Conservation (phyloP, 2,329 filamentous ascomycete genomes). For the Scleromitrula shiraiana region DNA sequence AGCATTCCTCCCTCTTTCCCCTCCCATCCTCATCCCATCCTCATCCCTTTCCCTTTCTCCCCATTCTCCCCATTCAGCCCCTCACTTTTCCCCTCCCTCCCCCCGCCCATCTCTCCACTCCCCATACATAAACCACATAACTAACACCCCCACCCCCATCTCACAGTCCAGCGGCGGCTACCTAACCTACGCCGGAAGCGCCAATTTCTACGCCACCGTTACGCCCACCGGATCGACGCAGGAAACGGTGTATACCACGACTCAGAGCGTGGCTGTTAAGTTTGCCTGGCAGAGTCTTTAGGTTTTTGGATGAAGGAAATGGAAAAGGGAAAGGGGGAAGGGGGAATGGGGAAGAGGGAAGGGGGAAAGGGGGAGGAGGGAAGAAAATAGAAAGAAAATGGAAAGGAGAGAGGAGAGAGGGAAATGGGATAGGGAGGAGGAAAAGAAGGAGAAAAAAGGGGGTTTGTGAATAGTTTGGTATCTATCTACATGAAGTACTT, state of each 20-base stretch:
- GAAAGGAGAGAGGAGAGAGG: background rate
- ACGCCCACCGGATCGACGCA: slow-evolving; percentile 29
- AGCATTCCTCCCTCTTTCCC: slow-evolving; percentile 12
- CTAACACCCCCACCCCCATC: background rate
- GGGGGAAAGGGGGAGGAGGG: background rate
- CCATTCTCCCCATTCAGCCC: background rate
- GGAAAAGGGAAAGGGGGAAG: background rate
- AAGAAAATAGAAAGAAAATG: background rate
- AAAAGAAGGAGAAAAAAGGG: background rate
- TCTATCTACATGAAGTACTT: no score
- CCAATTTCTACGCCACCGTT: slow-evolving; percentile 29
- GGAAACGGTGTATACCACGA: slow-evolving; percentile 25
- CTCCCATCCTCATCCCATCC: background rate
- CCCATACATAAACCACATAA: background rate
- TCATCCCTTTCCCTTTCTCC: background rate
- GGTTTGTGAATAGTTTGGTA: no score
- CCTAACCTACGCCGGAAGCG: slow-evolving; percentile 23
- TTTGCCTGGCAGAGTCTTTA: slow-evolving; percentile 25
- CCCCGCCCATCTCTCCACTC: background rate
- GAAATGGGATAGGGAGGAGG: background rate
- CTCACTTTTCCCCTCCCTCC: background rate
- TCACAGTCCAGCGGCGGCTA: slow-evolving; percentile 12
- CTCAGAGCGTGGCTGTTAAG: slow-evolving; percentile 23
- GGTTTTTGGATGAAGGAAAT: background rate
- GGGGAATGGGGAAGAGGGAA: background rate